Percentiles rank a stretch among this genome's conserved stretches.
These are phyloP conservation scores for Syncephalis plumigaleata DNA, from an alignment of 371 early-diverging fungal genomes.

Conservation along the genomic window DNA sequence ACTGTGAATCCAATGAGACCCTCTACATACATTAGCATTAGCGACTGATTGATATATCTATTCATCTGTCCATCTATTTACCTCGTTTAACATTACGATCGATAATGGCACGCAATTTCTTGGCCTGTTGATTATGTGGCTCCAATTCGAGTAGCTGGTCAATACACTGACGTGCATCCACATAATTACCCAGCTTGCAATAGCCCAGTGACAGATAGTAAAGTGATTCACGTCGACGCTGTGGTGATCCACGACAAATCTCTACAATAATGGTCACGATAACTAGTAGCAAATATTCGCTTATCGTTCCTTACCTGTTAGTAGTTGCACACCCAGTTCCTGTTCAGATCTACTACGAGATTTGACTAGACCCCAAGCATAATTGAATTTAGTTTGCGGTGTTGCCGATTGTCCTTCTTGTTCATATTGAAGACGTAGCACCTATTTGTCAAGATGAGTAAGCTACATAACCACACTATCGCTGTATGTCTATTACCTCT, in stretches of 20 bases:
- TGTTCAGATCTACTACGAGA: slow-evolving; percentile 42
- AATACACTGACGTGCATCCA: slow-evolving; percentile 58
- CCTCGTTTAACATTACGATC: slow-evolving; percentile 69
- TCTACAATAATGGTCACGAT: slow-evolving; percentile 23
- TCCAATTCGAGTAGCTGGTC: slow-evolving; percentile 63
- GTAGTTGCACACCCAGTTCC: slow-evolving; percentile 52
- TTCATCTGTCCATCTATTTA: slow-evolving; percentile 19
- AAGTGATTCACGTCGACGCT: slow-evolving; percentile 81
- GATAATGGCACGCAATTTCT: slow-evolving; percentile 50
- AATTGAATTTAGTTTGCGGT: slow-evolving; percentile 84
- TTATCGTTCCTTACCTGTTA: slow-evolving; percentile 34
- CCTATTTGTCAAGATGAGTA: slow-evolving; percentile 13
- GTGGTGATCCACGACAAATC: slow-evolving; percentile 65
- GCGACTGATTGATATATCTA: no score
- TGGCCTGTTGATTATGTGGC: slow-evolving; percentile 70
- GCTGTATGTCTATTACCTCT: slow-evolving; percentile 8
- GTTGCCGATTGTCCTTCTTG: slow-evolving; percentile 28
- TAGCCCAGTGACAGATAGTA: slow-evolving; percentile 86
- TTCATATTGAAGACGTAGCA: slow-evolving; percentile 51
- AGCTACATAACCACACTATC: neutral
- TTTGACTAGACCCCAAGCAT: slow-evolving; percentile 83
- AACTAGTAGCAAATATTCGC: neutral
- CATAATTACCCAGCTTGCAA: slow-evolving; percentile 74
- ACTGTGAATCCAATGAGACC: no score
- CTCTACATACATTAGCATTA: no score